Base-by-base conservation (phyloP, 345 rosid genomes). In the Geranium brycei region DNA sequence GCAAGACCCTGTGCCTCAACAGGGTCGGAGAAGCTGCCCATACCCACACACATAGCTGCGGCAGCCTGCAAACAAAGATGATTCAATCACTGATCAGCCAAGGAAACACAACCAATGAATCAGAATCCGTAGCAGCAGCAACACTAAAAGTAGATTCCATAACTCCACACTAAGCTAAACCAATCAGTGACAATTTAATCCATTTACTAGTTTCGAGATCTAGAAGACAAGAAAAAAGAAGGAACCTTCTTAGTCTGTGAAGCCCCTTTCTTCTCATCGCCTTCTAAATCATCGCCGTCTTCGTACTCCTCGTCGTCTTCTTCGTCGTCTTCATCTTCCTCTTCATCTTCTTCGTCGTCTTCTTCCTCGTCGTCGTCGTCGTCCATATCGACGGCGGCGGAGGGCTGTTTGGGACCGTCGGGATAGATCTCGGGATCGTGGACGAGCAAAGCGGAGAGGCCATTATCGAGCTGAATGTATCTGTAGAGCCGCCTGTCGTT, bases 21-120 rank as follows among this genome's bases (percentile, higher is more conserved):
- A 69, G 99, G 99, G 67, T 93, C 99, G 72, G 80, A 82, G 80
- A 93, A 90, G 87, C 99, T 93, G 17, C 99, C 99, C 83, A 90
- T 82, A 62, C 86, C 89, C 23, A 93, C 97, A 73, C 95, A 90
- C 99, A 93, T 88, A 64, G 99, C 99, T 51, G 99, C 99, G 51
- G 99, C 99, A 51, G 99, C 99, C 99, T 93, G 75, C 56, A 61
- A 66, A 51, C 2, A 61, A 17, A 63, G n/a, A 61, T 41, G 17
- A 31, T 14, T 40, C 15, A 55, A n/a, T 32, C 57, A 55, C 31
- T 13, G 12, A 32, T 18, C 16, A 16, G 30, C 32, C 12, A 53
- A 32, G 0, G 17, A 19, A 47, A 30, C 57, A 17, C 31, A 15
- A 69, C 17, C 14, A 57, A n/a, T 51, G 60, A 65, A 61, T 18